A percentile compares a stretch with the other conserved stretches of the same genome.
Evolutionary conservation across 805 yeast species (phyloP).

Genomic region (Myxozyma kluyveri): DNA sequence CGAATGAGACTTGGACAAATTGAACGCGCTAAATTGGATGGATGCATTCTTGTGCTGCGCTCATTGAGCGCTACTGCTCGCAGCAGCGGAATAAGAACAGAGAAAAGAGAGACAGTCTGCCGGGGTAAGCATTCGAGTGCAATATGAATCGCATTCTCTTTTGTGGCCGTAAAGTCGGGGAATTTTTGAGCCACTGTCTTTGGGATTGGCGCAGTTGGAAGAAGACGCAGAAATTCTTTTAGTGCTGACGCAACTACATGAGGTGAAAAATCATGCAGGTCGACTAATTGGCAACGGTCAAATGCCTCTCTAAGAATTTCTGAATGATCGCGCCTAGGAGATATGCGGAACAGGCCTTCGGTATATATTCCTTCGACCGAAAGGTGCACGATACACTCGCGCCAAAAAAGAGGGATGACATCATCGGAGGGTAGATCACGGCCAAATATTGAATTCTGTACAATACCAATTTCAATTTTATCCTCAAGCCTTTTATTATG

Average conservation of each 20-base stretch:
- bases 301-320: slow-evolving; percentile 38
- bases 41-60: slow-evolving; percentile 19
- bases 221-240: slow-evolving; percentile 48
- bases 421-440: slow-evolving; percentile 28
- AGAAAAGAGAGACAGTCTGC: slow-evolving; percentile 23
- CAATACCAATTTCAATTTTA: slow-evolving; percentile 51
- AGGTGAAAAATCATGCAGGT: slow-evolving; percentile 58
- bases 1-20: slow-evolving; percentile 27
- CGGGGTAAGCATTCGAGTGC: slow-evolving; percentile 15
- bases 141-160: slow-evolving; percentile 14
- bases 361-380: slow-evolving; percentile 25
- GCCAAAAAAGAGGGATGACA: slow-evolving; percentile 38
- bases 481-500: slow-evolving; percentile 58
- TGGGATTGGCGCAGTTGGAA: slow-evolving; percentile 56
- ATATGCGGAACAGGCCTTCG: slow-evolving; percentile 31
- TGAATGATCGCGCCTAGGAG: slow-evolving; percentile 32
- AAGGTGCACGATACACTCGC: slow-evolving; percentile 31
- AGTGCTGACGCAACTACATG: slow-evolving; percentile 48
- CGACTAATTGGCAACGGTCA: slow-evolving; percentile 51
- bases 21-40: slow-evolving; percentile 21
- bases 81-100: slow-evolving; percentile 25
- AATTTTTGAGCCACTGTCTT: slow-evolving; percentile 5
- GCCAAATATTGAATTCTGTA: slow-evolving; percentile 38
- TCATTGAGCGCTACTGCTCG: slow-evolving; percentile 22
- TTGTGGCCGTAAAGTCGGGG: slow-evolving; percentile 33